These are phyloP conservation scores for Epichloe coenophiala DNA, from an alignment of 2,329 filamentous ascomycete genomes.

Conservation along the genomic window DNA sequence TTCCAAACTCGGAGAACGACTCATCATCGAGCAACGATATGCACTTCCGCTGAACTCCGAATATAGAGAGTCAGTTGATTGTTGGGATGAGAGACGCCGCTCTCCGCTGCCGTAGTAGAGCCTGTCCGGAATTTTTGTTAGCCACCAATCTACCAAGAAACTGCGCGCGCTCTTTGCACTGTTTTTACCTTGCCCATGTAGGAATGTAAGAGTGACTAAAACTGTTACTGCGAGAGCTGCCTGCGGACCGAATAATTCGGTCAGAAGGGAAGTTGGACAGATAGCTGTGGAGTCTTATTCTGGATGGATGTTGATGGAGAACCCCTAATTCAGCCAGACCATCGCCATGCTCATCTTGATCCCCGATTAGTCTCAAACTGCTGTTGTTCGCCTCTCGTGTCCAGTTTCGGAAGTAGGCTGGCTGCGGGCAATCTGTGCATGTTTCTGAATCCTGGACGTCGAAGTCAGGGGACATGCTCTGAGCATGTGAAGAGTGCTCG, in stretches of 20 bases:
- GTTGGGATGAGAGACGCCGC: slow-evolving; percentile 31
- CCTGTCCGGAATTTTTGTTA: slow-evolving; percentile 18
- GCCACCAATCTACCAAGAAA: background rate
- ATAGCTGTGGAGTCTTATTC: slow-evolving; percentile 37
- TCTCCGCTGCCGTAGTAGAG: slow-evolving; percentile 61
- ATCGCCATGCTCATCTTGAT: slow-evolving; percentile 52
- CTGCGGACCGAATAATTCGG: slow-evolving; percentile 37
- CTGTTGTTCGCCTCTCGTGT: slow-evolving; percentile 21
- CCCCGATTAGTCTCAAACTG: slow-evolving; percentile 33
- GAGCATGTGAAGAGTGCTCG: slow-evolving; percentile 13
- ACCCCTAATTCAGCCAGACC: slow-evolving; percentile 46
- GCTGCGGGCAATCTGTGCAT: slow-evolving; percentile 32
- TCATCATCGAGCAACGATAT: slow-evolving; percentile 29
- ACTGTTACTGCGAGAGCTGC: slow-evolving; percentile 34
- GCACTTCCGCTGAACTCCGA: slow-evolving; percentile 36
- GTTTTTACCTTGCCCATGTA: slow-evolving; percentile 37
- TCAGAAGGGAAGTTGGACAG: slow-evolving; percentile 36
- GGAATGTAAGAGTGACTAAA: slow-evolving; percentile 33
- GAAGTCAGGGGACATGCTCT: background rate
- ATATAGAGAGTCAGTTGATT: slow-evolving; percentile 31
- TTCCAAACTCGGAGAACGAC: slow-evolving; percentile 36
- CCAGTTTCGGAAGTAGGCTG: slow-evolving; percentile 27
- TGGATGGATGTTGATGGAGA: slow-evolving; percentile 38
- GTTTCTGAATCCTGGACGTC: background rate
- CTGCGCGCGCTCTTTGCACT: slow-evolving; percentile 9